Evolutionary conservation across 768 basidiomycete species (phyloP).

Genomic region (Clitopilus passeckerianus): DNA sequence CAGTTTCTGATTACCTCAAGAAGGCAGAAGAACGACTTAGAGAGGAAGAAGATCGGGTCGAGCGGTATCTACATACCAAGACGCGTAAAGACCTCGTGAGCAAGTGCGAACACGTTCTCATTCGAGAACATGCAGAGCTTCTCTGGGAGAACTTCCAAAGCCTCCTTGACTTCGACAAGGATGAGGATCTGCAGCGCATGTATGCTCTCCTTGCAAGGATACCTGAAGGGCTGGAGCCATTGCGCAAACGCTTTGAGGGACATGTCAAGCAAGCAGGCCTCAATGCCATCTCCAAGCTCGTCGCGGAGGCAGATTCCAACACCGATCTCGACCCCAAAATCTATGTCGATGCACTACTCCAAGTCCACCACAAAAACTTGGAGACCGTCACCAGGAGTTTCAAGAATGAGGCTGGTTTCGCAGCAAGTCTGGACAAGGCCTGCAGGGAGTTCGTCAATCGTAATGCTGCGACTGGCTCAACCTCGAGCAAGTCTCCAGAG

Average conservation of each 20-base stretch:
- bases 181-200: constrained; percentile 96
- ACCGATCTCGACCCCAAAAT: constrained; percentile 90
- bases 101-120: constrained; percentile 92
- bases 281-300: constrained; percentile 75
- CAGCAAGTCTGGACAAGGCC: constrained; percentile 93
- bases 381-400: constrained; percentile 91
- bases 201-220: constrained; percentile 93
- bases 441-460: constrained; percentile 96
- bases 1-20: constrained; percentile 93
- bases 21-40: constrained; percentile 91
- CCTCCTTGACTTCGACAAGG: constrained; percentile 90
- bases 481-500: constrained; percentile 90
- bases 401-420: constrained; percentile 93
- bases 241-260: constrained; percentile 91
- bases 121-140: constrained; percentile 81
- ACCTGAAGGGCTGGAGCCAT: constrained; percentile 85
- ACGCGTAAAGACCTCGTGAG: constrained; percentile 82
- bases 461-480: constrained; percentile 86
- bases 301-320: constrained; percentile 55
- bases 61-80: constrained; percentile 87
- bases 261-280: constrained; percentile 94
- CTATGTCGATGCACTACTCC: constrained; percentile 90
- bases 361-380: constrained; percentile 91
- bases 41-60: constrained; percentile 96
- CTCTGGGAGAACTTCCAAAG: constrained; percentile 98